Evolutionary conservation across 2,329 filamentous ascomycete species (phyloP).

Genomic region (Coleophoma crateriformis): DNA sequence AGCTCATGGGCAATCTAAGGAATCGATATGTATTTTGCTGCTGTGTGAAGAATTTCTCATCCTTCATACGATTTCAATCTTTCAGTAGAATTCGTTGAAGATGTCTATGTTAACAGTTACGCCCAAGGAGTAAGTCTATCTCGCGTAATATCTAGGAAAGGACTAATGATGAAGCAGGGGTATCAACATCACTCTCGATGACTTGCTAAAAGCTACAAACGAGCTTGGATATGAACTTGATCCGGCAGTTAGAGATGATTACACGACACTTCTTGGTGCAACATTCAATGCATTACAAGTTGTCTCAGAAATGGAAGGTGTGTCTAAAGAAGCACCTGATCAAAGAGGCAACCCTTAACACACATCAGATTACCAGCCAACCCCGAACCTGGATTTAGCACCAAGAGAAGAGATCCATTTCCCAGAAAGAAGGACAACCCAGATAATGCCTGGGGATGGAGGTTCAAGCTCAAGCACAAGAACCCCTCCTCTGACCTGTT

Average conservation of each 20-base stretch:
- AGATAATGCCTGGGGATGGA: slow-evolving; percentile 13
- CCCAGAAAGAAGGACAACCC: slow-evolving; percentile 11
- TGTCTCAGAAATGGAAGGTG: slow-evolving; percentile 14
- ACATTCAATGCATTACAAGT: slow-evolving; percentile 16
- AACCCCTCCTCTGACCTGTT: slow-evolving; percentile 17
- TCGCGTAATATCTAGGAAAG: background rate
- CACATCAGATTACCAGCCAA: slow-evolving; percentile 13
- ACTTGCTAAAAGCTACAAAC: slow-evolving; percentile 8
- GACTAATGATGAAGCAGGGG: slow-evolving; percentile 5
- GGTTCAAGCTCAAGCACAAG: slow-evolving; percentile 10
- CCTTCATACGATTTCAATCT: too few relatives aligned
- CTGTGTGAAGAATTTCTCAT: too few relatives aligned
- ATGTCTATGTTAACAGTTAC: slow-evolving; percentile 17
- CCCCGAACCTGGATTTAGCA: background rate
- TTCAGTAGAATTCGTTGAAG: background rate
- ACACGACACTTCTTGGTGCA: slow-evolving; percentile 12
- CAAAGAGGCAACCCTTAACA: background rate
- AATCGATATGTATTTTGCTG: too few relatives aligned
- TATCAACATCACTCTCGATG: slow-evolving; percentile 11
- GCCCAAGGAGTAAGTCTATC: slow-evolving; percentile 8
- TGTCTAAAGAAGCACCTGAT: background rate
- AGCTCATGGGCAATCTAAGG: background rate
- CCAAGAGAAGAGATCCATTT: slow-evolving; percentile 6
- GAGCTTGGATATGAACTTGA: slow-evolving; percentile 12
- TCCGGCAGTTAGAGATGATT: slow-evolving; percentile 10